phyloP scores from a whole-genome alignment of 805 yeast genomes.

The Starmera amethionina region DNA sequence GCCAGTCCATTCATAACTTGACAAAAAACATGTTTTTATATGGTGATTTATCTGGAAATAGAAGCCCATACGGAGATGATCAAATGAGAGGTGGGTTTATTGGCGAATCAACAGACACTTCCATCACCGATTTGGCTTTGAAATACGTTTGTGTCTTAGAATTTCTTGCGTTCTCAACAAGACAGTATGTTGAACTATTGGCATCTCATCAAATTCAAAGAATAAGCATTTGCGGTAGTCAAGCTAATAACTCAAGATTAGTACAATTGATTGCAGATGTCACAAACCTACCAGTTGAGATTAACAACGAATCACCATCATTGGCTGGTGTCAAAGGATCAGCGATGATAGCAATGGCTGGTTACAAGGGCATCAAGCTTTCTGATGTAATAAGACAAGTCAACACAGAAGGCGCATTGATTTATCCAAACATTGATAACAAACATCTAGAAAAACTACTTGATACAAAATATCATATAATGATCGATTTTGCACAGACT shows the following conservation, averaged over 20 bases:
- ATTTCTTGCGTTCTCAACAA: slow-evolving; percentile 41
- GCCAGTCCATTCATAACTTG: slow-evolving; percentile 16
- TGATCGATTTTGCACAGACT: slow-evolving; percentile 25
- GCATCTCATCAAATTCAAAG: slow-evolving; percentile 17
- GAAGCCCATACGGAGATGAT: slow-evolving; percentile 46
- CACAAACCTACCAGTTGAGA: slow-evolving; percentile 14
- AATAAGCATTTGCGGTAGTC: slow-evolving; percentile 43
- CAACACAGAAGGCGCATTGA: slow-evolving; percentile 1
- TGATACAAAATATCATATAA: slow-evolving; percentile 17
- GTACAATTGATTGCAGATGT: slow-evolving; percentile 22
- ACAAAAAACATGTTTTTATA: slow-evolving; percentile 32
- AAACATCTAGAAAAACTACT: slow-evolving; percentile 8
- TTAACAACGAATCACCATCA: slow-evolving; percentile 9
- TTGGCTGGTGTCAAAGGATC: slow-evolving; percentile 22
- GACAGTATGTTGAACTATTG: slow-evolving; percentile 27
- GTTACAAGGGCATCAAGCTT: slow-evolving; percentile 4
- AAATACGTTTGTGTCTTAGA: slow-evolving; percentile 39
- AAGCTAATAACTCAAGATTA: slow-evolving; percentile 36
- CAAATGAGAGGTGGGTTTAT: slow-evolving; percentile 37
- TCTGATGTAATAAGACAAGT: slow-evolving; percentile 6
- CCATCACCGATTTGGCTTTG: slow-evolving; percentile 24
- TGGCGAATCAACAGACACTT: slow-evolving; percentile 33
- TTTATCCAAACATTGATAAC: not conserved
- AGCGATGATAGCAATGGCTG: slow-evolving; percentile 13
- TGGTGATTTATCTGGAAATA: slow-evolving; percentile 50